Base-by-base conservation (phyloP, 1,284 basidiomycete species). In the Moesziomyces parantarcticus region DNA sequence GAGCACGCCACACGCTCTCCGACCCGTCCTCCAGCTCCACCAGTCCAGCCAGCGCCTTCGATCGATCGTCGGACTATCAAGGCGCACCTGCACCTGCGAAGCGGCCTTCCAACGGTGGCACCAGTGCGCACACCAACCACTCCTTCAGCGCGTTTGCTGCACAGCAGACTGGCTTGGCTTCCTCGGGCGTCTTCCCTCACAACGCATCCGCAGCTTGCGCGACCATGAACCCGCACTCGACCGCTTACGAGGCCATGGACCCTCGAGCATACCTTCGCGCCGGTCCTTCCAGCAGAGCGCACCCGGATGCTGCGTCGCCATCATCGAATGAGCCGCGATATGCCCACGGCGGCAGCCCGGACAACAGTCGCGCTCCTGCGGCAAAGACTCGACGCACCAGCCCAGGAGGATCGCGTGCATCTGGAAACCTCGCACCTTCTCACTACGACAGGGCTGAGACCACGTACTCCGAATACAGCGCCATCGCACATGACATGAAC, bases 401-500 rank as follows among this genome's bases (percentile, higher is more conserved):
- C 26, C 71, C 71, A 4, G 71, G 71, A 40, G 71, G 65, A 43
- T 74, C 71, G 16, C 57, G 71, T 11, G 66, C 71, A 8, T 69
- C 71, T 14, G 64, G 60, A 34, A 40, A 64, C 36, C 40, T 62
- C 3, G 32, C 60, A 13, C 26, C 65, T 1, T 55, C 49, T 42
- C 41, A 34, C 18, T 46, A 48, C 46, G 40, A 44, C 29, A 13
- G 61, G 14, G 26, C n/a, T n/a, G 29, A 22, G 18, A 22, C 26
- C 42, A 39, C 51, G 22, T 39, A 58, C 18, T 16, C 59, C 3
- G 21, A 21, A 20, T 22, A 44, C 14, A 44, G 20, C 11, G 13
- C 21, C 32, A 58, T 57, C 7, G 47, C 51, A 44, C 57, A 47
- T 36, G 34, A 18, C 34, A 18, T 14, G 14, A 18, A 14, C 14